Evolutionary conservation across 2,329 filamentous ascomycete genomes (phyloP).

Genomic region (Colletotrichum sp.): DNA sequence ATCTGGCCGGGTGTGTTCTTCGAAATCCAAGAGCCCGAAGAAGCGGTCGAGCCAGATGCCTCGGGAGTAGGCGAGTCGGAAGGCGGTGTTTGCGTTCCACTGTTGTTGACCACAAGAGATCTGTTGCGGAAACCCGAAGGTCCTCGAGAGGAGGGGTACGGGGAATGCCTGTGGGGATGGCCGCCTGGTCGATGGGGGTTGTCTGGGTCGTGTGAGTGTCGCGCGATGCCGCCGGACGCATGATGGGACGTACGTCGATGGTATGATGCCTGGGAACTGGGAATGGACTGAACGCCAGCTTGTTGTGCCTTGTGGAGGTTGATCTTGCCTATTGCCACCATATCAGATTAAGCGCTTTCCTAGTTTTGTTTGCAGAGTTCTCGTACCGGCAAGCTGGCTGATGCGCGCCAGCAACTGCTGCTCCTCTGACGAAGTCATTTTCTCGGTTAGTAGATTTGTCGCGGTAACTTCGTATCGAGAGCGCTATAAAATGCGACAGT

Average conservation of each 20-base stretch:
- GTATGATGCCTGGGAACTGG: conserved; percentile 30
- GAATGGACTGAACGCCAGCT: conserved; percentile 39
- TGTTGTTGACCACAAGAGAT: conserved; percentile 68
- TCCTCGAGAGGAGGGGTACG: conserved; percentile 34
- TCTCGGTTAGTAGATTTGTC: not conserved
- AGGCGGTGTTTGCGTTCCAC: conserved; percentile 27
- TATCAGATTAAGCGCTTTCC: not conserved
- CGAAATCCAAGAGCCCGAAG: conserved; percentile 66
- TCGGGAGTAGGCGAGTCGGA: conserved; percentile 25
- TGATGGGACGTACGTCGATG: conserved; percentile 39
- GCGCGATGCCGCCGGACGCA: not conserved
- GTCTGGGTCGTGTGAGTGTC: conserved; percentile 26
- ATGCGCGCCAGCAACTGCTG: conserved; percentile 60
- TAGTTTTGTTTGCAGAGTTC: conserved; percentile 18
- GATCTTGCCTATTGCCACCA: conserved; percentile 67
- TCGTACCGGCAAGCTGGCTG: conserved; percentile 52
- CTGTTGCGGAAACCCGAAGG: conserved; percentile 37
- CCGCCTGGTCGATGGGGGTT: conserved; percentile 35
- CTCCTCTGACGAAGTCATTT: conserved; percentile 46
- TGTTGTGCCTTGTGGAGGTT: conserved; percentile 77
- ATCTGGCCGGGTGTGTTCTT: conserved; percentile 74
- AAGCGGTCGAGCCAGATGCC: conserved; percentile 34
- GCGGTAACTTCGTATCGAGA: not conserved
- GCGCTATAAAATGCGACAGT: not conserved
- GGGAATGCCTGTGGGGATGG: conserved; percentile 25